Evolutionary conservation across 1,139 yeast genomes (phyloP).

Genomic region (Hyphopichia pseudoburtonii): DNA sequence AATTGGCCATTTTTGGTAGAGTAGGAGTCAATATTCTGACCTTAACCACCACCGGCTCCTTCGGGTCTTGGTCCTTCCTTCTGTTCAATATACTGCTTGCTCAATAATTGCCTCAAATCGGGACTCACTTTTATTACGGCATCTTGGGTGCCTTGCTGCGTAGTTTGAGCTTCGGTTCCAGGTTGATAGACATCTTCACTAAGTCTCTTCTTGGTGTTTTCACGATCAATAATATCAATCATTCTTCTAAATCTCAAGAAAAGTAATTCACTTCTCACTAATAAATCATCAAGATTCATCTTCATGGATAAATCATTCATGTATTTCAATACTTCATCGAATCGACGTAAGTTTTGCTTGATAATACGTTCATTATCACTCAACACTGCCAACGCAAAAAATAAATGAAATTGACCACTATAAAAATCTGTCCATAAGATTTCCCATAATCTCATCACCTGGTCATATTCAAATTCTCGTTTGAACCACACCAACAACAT

Average conservation of each 20-base stretch:
- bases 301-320: slow-evolving; percentile 86
- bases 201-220: slow-evolving; percentile 28
- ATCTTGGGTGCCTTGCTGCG: slow-evolving; percentile 8
- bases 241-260: slow-evolving; percentile 78
- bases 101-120: slow-evolving; percentile 59
- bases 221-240: slow-evolving; percentile 73
- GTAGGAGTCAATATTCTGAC: no score
- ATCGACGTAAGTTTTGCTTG: slow-evolving; percentile 66
- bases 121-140: slow-evolving; percentile 26
- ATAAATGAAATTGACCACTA: slow-evolving; percentile 82
- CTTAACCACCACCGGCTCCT: slow-evolving; percentile 48
- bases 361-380: slow-evolving; percentile 85
- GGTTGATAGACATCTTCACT: slow-evolving; percentile 14
- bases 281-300: slow-evolving; percentile 68
- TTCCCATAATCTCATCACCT: slow-evolving; percentile 84
- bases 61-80: slow-evolving; percentile 59
- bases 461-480: slow-evolving; percentile 83
- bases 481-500: slow-evolving; percentile 96
- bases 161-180: slow-evolving; percentile 4
- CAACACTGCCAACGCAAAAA: slow-evolving; percentile 81
- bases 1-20: no score
- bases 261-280: slow-evolving; percentile 78
- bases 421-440: slow-evolving; percentile 85
- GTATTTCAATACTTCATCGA: slow-evolving; percentile 90
- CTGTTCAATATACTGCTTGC: slow-evolving; percentile 60